Percentiles rank a stretch among this genome's conserved stretches.
Evolutionary conservation across 306 rosid species (phyloP).

Genomic region (Dalbergia cultrata): DNA sequence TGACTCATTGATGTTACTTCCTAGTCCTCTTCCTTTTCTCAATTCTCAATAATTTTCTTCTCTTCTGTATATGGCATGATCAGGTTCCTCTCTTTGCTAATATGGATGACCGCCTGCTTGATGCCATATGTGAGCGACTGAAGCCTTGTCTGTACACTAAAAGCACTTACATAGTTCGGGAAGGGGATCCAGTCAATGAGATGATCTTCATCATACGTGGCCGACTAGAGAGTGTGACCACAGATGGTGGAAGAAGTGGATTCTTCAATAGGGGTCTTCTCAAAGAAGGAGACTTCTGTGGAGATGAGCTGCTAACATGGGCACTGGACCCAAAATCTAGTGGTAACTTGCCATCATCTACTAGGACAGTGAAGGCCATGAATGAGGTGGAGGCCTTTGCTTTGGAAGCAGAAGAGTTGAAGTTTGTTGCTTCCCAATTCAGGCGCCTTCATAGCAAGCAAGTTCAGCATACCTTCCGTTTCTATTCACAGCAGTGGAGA

Average conservation of each 20-base stretch:
- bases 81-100: slow-evolving; percentile 94
- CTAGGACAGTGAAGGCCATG: slow-evolving; percentile 81
- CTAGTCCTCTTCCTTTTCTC: background rate
- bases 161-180: slow-evolving; percentile 72
- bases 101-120: slow-evolving; percentile 90
- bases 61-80: background rate
- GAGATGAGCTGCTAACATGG: slow-evolving; percentile 95
- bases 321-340: slow-evolving; percentile 88
- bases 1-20: background rate
- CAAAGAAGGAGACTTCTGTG: slow-evolving; percentile 87
- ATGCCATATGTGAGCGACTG: slow-evolving; percentile 91
- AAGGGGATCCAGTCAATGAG: slow-evolving; percentile 91
- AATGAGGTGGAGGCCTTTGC: slow-evolving; percentile 95
- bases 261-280: slow-evolving; percentile 86
- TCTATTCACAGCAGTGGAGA: slow-evolving; percentile 96
- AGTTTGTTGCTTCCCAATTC: slow-evolving; percentile 87
- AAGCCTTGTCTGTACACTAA: slow-evolving; percentile 85
- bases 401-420: slow-evolving; percentile 87
- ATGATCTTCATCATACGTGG: slow-evolving; percentile 95
- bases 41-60: background rate
- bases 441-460: slow-evolving; percentile 85
- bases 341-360: slow-evolving; percentile 85
- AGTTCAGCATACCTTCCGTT: slow-evolving; percentile 90
- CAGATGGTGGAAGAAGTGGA: slow-evolving; percentile 96
- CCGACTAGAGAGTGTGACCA: slow-evolving; percentile 84